Evolutionary conservation across 1,284 basidiomycete species (phyloP).

Genomic region (Agaricales sp.): DNA sequence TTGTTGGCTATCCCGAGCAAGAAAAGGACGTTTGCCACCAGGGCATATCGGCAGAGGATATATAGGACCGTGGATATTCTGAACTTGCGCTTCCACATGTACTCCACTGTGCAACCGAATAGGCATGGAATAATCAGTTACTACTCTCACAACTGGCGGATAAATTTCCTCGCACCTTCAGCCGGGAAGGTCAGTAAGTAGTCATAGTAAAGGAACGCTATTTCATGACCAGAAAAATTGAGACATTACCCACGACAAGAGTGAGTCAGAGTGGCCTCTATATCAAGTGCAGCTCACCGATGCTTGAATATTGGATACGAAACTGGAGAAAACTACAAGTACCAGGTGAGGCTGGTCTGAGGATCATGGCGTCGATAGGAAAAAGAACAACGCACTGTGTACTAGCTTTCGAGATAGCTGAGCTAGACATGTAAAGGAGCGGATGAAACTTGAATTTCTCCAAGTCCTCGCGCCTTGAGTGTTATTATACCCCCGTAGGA

Average conservation of each 20-base stretch:
- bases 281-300: too few species aligned
- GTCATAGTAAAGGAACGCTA: slow-evolving; percentile 30
- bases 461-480: too few species aligned
- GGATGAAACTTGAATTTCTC: too few species aligned
- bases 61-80: slow-evolving; percentile 23
- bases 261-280: too few species aligned
- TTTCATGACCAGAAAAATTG: slow-evolving; percentile 8
- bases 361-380: too few species aligned
- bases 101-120: slow-evolving; percentile 15
- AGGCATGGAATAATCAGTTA: neutral
- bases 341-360: too few species aligned
- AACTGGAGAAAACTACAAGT: neutral
- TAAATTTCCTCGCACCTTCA: slow-evolving; percentile 25
- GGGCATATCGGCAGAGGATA: slow-evolving; percentile 23
- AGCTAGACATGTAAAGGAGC: too few species aligned
- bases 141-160: neutral
- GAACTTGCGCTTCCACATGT: slow-evolving; percentile 21
- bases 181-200: slow-evolving; percentile 25
- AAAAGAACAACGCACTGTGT: neutral
- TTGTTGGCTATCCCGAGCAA: slow-evolving; percentile 18
- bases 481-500: too few species aligned
- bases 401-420: neutral
- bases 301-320: neutral
- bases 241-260: slow-evolving; percentile 12
- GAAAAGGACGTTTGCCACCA: slow-evolving; percentile 23